Base-by-base conservation (phyloP, 768 basidiomycete genomes). In the Phylloporus sp. region DNA sequence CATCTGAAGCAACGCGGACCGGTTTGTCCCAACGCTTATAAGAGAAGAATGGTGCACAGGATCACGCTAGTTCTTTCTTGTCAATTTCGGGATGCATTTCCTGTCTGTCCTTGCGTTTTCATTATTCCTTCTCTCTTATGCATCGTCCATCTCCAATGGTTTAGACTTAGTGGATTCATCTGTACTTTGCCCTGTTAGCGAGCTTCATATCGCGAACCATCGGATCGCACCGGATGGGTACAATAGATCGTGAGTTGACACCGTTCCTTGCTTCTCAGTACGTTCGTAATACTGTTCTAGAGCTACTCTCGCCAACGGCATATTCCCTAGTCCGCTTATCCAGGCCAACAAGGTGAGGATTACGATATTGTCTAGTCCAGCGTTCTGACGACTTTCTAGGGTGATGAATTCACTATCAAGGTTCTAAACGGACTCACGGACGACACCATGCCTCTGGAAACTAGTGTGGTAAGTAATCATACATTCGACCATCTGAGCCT, bases 401-500 rank as follows among this genome's bases (percentile, higher is more conserved):
- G 73, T 4, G 63, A 70, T 33, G 44, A 51, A 24, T 71, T 77
- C 48, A 45, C 48, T 22, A 54, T 81, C 29, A 74, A 76, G 32
- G 75, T 81, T 18, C 52, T 69, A 9, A 72, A 81, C 48, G 18
- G 54, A n/a, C 60, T 80, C 22, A 67, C n/a, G n/a, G n/a, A 60
- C 2, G 74, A 80, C 27, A 59, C 59, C n/a, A n/a, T n/a, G 1
- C 64, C 72, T 0, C 78, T 81, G 79, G 50, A 71, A 24, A 69
- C 68, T 33, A 75, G 71, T 26, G 72, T 81, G 26, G 79, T 80
- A 26, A 52, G 75, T 54, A 8, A n/a, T n/a, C n/a, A n/a, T n/a
- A n/a, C n/a, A n/a, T n/a, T n/a, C 26, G 36, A 21, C 20, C 5
- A 17, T 17, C 9, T 5, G 8, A 32, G 5, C 11, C 11, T 34